phyloP scores from a whole-genome alignment of 495 filamentous ascomycete genomes.

The Rusavskia elegans region DNA sequence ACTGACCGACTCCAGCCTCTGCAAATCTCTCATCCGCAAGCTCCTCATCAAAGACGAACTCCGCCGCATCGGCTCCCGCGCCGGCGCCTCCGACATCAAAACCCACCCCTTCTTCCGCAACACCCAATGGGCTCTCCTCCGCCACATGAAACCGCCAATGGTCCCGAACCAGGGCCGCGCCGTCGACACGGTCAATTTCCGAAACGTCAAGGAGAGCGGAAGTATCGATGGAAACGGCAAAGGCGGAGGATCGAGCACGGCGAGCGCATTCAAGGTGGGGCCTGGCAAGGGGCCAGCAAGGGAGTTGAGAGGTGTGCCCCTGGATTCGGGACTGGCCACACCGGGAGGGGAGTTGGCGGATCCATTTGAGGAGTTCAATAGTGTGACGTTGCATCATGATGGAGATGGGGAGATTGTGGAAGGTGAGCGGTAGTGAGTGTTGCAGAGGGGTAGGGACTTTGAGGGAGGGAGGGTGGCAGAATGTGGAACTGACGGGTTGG shows the following conservation, averaged over 20 bases:
- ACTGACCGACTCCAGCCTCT: slow-evolving; percentile 41
- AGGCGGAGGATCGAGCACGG: not conserved
- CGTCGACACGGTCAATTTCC: slow-evolving; percentile 89
- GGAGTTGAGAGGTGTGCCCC: slow-evolving; percentile 57
- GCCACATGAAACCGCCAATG: slow-evolving; percentile 98
- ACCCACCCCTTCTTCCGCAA: slow-evolving; percentile 88
- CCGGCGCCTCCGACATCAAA: slow-evolving; percentile 94
- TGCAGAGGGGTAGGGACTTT: no score
- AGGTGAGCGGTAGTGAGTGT: not conserved
- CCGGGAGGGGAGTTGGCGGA: slow-evolving; percentile 74
- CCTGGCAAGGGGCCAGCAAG: slow-evolving; percentile 21
- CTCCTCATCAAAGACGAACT: slow-evolving; percentile 96
- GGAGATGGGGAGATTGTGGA: slow-evolving; percentile 42
- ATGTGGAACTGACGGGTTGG: no score
- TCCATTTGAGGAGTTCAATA: slow-evolving; percentile 98
- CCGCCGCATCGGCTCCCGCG: slow-evolving; percentile 82
- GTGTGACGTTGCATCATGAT: slow-evolving; percentile 93
- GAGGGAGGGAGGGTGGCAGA: no score
- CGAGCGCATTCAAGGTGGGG: not conserved
- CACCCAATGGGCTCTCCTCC: slow-evolving; percentile 91
- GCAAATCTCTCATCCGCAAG: slow-evolving; percentile 94
- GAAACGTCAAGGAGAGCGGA: slow-evolving; percentile 92
- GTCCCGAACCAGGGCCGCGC: slow-evolving; percentile 84
- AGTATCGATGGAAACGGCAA: slow-evolving; percentile 37
- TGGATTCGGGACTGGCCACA: slow-evolving; percentile 73